These are phyloP conservation scores for Fusarium veterinarium DNA, from an alignment of 2,329 filamentous ascomycete genomes.

Conservation along the genomic window DNA sequence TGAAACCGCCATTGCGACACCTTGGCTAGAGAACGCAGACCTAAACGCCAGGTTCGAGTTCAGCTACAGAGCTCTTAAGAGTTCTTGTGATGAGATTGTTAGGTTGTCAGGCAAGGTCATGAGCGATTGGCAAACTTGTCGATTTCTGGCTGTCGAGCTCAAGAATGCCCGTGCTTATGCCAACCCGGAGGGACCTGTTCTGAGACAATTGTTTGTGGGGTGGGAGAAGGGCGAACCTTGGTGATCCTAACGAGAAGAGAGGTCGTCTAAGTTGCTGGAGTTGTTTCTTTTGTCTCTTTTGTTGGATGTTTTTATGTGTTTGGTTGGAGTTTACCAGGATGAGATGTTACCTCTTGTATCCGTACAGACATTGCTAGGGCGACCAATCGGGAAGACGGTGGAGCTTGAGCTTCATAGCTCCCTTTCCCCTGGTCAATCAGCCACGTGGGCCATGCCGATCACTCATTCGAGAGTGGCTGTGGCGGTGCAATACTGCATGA, in stretches of 20 bases:
- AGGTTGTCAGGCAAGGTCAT: conserved; percentile 20
- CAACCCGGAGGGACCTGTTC: conserved; percentile 23
- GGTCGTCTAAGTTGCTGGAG: not conserved
- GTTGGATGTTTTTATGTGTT: not conserved
- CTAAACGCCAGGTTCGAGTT: conserved; percentile 16
- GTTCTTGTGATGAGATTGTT: conserved; percentile 12
- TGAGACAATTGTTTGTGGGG: conserved; percentile 24
- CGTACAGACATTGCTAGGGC: conserved; percentile 5
- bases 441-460: conserved; percentile 37
- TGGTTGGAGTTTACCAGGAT: conserved; percentile 3
- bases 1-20: conserved; percentile 8
- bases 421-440: conserved; percentile 20
- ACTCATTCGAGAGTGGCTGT: not conserved
- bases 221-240: conserved; percentile 6
- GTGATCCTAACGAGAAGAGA: not conserved
- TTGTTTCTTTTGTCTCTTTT: not conserved
- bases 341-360: not conserved
- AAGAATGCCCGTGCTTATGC: conserved; percentile 24
- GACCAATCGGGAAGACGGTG: conserved; percentile 41
- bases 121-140: conserved; percentile 30
- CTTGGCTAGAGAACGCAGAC: conserved; percentile 16
- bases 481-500: conserved; percentile 12
- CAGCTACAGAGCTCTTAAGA: conserved; percentile 1
- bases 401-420: conserved; percentile 13
- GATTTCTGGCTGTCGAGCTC: conserved; percentile 29